phyloP scores from a whole-genome alignment of 257 asterid genomes.

The Penstemon eatonii region DNA sequence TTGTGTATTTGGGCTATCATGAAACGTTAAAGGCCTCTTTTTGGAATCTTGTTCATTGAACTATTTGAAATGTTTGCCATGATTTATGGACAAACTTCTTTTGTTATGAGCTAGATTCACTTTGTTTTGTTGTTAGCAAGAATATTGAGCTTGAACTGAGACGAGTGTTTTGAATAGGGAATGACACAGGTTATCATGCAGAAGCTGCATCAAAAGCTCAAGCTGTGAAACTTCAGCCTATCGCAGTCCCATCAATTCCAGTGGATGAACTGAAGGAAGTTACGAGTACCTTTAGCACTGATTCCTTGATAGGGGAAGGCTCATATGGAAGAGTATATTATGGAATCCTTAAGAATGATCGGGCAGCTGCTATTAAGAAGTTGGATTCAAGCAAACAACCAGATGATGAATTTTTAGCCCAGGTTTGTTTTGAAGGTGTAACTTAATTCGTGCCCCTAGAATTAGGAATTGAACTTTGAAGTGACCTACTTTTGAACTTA shows the following conservation, averaged over 20 bases:
- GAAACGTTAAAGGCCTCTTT: background rate
- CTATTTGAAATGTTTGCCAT: background rate
- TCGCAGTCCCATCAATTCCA: constrained; percentile 68
- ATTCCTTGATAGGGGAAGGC: constrained; percentile 81
- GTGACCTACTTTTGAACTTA: constrained; percentile 15
- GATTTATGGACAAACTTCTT: too few relatives aligned
- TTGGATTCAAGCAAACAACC: constrained; percentile 84
- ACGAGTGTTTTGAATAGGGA: constrained; percentile 37
- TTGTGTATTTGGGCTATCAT: background rate
- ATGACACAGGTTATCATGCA: constrained; percentile 53
- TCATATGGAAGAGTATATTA: constrained; percentile 89
- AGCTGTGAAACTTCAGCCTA: constrained; percentile 65
- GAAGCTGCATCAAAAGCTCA: constrained; percentile 58
- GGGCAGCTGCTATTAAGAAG: constrained; percentile 80
- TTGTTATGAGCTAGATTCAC: background rate
- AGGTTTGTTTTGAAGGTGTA: constrained; percentile 46
- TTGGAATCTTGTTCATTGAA: background rate
- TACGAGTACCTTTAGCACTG: constrained; percentile 61
- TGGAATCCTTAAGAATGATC: constrained; percentile 57
- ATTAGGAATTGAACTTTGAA: constrained; percentile 3
- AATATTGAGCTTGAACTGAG: constrained; percentile 11
- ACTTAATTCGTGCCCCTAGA: constrained; percentile 12
- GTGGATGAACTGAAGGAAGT: constrained; percentile 78
- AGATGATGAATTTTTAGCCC: constrained; percentile 80
- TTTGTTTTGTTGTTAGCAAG: background rate